phyloP scores from a whole-genome alignment of 495 filamentous ascomycete species.

The Diplogelasinospora grovesii region DNA sequence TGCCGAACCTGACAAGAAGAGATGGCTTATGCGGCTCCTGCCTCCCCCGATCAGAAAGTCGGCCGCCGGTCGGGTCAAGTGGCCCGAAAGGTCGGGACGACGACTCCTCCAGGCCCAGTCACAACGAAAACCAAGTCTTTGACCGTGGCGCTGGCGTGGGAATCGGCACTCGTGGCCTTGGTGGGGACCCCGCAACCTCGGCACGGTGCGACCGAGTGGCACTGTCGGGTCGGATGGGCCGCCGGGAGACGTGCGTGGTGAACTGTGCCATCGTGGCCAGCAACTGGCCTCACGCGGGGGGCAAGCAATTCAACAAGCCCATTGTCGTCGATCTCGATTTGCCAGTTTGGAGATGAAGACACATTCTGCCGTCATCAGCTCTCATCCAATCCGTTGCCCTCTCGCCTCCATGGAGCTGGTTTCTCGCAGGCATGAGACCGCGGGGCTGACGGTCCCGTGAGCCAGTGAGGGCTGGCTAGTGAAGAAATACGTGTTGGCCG shows the following conservation, averaged over 20 bases:
- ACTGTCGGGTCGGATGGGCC: slow-evolving; percentile 34
- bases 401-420: not conserved
- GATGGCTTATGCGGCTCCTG: slow-evolving; percentile 14
- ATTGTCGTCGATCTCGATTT: slow-evolving; percentile 74
- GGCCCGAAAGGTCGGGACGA: not conserved
- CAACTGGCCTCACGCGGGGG: slow-evolving; percentile 54
- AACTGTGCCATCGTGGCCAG: slow-evolving; percentile 68
- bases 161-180: slow-evolving; percentile 28
- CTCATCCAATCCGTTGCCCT: not conserved
- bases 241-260: slow-evolving; percentile 68
- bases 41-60: not conserved
- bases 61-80: not conserved
- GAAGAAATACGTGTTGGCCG: too few species aligned
- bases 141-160: slow-evolving; percentile 9
- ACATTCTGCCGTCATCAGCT: not conserved
- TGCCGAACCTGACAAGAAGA: too few species aligned
- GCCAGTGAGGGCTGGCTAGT: too few species aligned
- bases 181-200: slow-evolving; percentile 17
- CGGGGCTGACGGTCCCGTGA: too few species aligned
- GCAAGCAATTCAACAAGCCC: slow-evolving; percentile 61
- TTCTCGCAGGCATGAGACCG: too few species aligned
- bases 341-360: slow-evolving; percentile 38
- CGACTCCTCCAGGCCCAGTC: not conserved
- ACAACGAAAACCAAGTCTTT: not conserved
- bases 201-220: slow-evolving; percentile 9